A percentile compares a stretch with the other conserved stretches of the same genome.
Evolutionary conservation across 2,329 filamentous ascomycete genomes (phyloP).

Genomic region (Daldinia eschscholtzii): DNA sequence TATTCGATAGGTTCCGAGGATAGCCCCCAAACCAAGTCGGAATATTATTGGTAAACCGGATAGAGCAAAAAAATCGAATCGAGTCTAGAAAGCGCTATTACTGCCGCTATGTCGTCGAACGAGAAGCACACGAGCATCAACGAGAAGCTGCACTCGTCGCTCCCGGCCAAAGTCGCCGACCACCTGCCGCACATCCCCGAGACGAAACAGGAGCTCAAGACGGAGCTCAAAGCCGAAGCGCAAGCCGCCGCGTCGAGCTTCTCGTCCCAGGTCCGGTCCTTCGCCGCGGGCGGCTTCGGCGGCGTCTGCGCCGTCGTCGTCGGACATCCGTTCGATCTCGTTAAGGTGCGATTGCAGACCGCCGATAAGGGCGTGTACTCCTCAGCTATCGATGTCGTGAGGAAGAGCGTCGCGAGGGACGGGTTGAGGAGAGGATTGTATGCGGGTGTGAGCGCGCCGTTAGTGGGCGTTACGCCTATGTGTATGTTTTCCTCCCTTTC

Average conservation of each 20-base stretch:
- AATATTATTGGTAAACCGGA: neutral
- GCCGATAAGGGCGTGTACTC: slow-evolving; percentile 93
- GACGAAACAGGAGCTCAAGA: slow-evolving; percentile 60
- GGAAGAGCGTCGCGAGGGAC: slow-evolving; percentile 88
- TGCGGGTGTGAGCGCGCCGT: slow-evolving; percentile 94
- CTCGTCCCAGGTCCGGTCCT: slow-evolving; percentile 76
- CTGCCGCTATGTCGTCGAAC: slow-evolving; percentile 46
- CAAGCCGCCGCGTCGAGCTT: slow-evolving; percentile 56
- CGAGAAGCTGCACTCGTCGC: slow-evolving; percentile 51
- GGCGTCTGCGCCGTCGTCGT: slow-evolving; percentile 94
- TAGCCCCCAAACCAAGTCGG: neutral
- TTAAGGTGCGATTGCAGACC: slow-evolving; percentile 97
- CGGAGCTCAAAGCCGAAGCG: slow-evolving; percentile 58
- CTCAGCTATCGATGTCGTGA: slow-evolving; percentile 90
- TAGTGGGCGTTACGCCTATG: slow-evolving; percentile 98
- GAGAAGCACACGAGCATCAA: slow-evolving; percentile 50
- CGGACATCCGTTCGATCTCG: slow-evolving; percentile 95
- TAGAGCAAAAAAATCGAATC: neutral
- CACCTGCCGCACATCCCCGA: slow-evolving; percentile 61
- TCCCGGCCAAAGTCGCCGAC: slow-evolving; percentile 54
- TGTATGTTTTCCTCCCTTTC: slow-evolving; percentile 71
- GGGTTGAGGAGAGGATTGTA: slow-evolving; percentile 86
- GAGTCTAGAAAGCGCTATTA: neutral
- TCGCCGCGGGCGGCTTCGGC: slow-evolving; percentile 91
- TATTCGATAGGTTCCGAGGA: neutral